Percentiles rank a stretch among this genome's conserved stretches.
These are phyloP conservation scores for Nitzschia sp. DNA, from an alignment of 108 stramenopile species.

Conservation along the genomic window DNA sequence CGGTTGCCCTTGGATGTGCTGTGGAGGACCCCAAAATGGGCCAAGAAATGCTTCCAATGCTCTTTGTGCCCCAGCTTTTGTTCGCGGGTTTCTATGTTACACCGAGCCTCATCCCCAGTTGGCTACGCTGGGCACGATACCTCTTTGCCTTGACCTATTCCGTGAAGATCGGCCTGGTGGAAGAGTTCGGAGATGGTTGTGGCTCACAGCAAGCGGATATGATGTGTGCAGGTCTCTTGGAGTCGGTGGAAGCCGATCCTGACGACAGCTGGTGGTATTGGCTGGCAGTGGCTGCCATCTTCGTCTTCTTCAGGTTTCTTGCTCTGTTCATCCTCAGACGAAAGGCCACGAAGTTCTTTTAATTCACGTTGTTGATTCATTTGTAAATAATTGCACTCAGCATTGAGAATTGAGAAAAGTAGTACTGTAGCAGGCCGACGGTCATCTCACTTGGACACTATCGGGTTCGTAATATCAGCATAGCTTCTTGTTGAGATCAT, in stretches of 20 bases:
- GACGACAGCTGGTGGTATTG: constrained; percentile 65
- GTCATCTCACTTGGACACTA: too few relatives aligned
- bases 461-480: too few relatives aligned
- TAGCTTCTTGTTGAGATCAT: too few relatives aligned
- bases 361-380: too few relatives aligned
- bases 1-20: constrained; percentile 45
- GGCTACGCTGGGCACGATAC: constrained; percentile 82
- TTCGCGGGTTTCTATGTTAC: constrained; percentile 80
- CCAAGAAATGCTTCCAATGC: constrained; percentile 62
- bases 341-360: constrained; percentile 77
- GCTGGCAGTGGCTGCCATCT: constrained; percentile 57
- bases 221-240: constrained; percentile 47
- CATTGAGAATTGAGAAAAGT: too few relatives aligned
- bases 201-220: constrained; percentile 27
- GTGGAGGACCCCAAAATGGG: constrained; percentile 64
- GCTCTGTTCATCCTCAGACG: constrained; percentile 56
- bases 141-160: constrained; percentile 69
- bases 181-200: constrained; percentile 61
- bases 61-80: constrained; percentile 83
- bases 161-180: constrained; percentile 44
- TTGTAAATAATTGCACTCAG: too few relatives aligned
- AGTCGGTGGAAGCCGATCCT: constrained; percentile 34
- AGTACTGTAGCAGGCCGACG: too few relatives aligned
- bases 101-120: constrained; percentile 44
- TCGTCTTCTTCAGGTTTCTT: constrained; percentile 57